Conservation (phyloP, 139 green algal genomes). For the Tetraselmis striata region DNA sequence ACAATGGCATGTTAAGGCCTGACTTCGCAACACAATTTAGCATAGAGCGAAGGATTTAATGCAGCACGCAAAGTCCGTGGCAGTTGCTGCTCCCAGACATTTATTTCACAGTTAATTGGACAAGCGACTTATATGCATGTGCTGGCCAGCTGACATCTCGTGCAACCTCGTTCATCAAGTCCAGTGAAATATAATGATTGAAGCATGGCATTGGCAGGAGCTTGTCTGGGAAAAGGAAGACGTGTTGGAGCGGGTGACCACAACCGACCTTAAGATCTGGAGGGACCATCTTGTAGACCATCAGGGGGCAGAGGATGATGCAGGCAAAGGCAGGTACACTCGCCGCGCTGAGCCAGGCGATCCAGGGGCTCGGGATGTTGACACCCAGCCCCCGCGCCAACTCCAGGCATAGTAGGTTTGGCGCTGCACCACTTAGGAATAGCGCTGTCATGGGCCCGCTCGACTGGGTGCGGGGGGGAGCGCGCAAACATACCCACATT, state of each 20-base stretch:
- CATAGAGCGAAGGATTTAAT: neutral
- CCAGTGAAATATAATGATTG: no score
- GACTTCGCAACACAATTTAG: neutral
- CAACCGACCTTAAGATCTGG: neutral
- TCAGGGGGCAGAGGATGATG: slow-evolving; percentile 49
- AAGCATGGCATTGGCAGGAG: no score
- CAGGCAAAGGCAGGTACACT: slow-evolving; percentile 42
- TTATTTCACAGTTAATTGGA: no score
- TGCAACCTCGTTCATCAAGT: no score
- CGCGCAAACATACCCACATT: neutral
- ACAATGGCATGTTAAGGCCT: neutral
- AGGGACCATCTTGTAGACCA: slow-evolving; percentile 65
- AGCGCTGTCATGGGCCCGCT: slow-evolving; percentile 19
- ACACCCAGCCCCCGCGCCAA: slow-evolving; percentile 84
- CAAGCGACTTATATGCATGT: no score
- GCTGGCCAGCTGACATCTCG: no score
- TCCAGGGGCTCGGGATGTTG: slow-evolving; percentile 73
- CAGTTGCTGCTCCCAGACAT: neutral
- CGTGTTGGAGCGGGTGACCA: no score
- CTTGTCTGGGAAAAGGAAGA: no score
- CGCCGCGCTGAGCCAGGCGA: slow-evolving; percentile 80
- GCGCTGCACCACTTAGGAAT: slow-evolving; percentile 83
- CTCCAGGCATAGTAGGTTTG: slow-evolving; percentile 98
- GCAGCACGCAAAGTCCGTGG: neutral
- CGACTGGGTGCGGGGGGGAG: neutral